Evolutionary conservation across 2,329 filamentous ascomycete species (phyloP), one percentile per base, ranked within the genome.

Genomic region (Fusarium sp.): DNA sequence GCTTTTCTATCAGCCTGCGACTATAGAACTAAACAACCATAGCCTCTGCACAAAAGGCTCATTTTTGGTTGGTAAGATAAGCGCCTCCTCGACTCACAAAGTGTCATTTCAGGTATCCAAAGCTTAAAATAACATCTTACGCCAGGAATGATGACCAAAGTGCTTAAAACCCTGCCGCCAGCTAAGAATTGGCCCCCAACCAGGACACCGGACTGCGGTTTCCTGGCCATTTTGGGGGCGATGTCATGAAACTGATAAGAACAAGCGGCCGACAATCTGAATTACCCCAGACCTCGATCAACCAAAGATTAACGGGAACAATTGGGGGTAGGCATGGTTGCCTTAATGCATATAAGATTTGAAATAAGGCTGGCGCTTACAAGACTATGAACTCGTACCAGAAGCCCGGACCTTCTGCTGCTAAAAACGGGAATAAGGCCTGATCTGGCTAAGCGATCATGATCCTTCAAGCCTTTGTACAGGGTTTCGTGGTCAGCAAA

Each of bases 281-380:
- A 20, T 28, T 47, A 7, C 18, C 5, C 28, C 18, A 47, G 30
- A 22, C 38, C 13, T 26, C 30, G 18, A 32, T 18, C 9, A 7
- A 18, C 14, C 3, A 14, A 28, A 18, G 18, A 45, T 26, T 5
- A 20, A 13, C 17, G 30, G 39, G 54, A 57, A 57, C 18, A 47
- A 26, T 12, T 8, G 22, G 54, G 39, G 24, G 11, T n/a, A n/a
- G 36, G 14, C 34, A 32, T 14, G 20, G 18, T 28, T 30, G 44
- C 24, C 12, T 52, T 18, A 8, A 38, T 36, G 18, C n/a, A 36
- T 12, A 15, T 51, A n/a, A 42, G n/a, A 18, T 17, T 68, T 45
- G 26, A 55, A 63, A 69, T 28, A 57, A 70, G 51, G 45, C 67
- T 70, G 51, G 66, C 59, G 67, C 45, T 44, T 48, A 24, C 45